Base-by-base conservation (phyloP, 768 basidiomycete species). In the Macrolepiota dolichaula region DNA sequence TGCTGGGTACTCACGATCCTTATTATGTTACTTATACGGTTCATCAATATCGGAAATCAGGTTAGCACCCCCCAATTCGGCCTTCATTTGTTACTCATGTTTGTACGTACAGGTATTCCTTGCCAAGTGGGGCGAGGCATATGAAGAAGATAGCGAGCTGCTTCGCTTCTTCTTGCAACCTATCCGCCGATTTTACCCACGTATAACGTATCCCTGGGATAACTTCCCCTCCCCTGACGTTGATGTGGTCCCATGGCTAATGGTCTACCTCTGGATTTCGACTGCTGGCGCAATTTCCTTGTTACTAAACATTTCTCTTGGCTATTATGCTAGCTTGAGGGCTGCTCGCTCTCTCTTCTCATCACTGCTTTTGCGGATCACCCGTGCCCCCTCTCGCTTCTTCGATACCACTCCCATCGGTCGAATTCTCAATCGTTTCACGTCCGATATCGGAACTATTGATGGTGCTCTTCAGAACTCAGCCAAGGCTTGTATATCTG, bases 381-480 rank as follows among this genome's bases (percentile, higher is more conserved):
- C 84, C 6, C 76, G 84, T 42, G 88, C 88, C 0, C 88, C 88
- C 2, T 76, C 82, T 24, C 82, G 87, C 1, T 89, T 89, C 70
- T 91, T 89, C 71, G 89, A 91, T 66, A 76, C 81, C 40, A 91
- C 88, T 3, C 89, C 89, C 1, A 84, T 88, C 40, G 92, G 92
- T 10, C 77, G 89, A 7, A 89, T 94, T 65, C 78, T 91, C 40
- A 92, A 93, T 67, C 82, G 93, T 17, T 90, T 94, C 68, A 89
- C 88, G 13, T 81, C 83, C 6, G 90, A 93, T 65, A 87, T 93
- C 67, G 86, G 85, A 55, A 86, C 86, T 4, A 85, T 92, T 46
- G 91, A 94, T 68, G 79, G 81, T 5, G 78, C 82, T 0, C 75
- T 91, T 1, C 82, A 86, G 65, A 73, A 72, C 55, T 87, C 86